phyloP scores from a whole-genome alignment of 768 basidiomycete species.

The Mycena albidolilacea region DNA sequence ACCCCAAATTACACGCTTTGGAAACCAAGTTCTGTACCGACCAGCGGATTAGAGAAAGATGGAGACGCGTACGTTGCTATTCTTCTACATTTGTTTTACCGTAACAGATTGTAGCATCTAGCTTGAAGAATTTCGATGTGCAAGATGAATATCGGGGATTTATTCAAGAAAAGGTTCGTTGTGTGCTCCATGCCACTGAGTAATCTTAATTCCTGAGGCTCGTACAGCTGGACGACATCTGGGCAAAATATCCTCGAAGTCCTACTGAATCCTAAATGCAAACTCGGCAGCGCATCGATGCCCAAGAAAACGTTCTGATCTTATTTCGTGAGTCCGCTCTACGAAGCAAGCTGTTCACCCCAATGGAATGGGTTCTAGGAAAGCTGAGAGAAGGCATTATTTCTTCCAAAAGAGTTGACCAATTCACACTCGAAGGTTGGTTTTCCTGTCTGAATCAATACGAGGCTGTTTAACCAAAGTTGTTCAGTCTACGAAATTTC shows the following conservation, averaged over 20 bases:
- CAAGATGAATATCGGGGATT: conserved; percentile 81
- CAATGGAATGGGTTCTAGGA: conserved; percentile 56
- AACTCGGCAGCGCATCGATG: conserved; percentile 61
- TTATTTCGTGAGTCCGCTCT: conserved; percentile 71
- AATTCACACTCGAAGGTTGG: conserved; percentile 79
- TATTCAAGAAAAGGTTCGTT: conserved; percentile 73
- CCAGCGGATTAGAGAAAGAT: conserved; percentile 80
- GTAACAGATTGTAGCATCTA: conserved; percentile 57
- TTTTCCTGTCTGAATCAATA: not conserved
- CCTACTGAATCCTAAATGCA: conserved; percentile 50
- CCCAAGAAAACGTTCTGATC: conserved; percentile 79
- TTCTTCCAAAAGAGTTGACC: conserved; percentile 71
- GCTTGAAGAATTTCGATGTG: conserved; percentile 69
- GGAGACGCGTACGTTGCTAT: conserved; percentile 77
- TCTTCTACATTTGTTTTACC: not conserved
- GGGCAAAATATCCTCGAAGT: conserved; percentile 54
- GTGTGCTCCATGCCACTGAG: not conserved
- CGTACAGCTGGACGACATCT: conserved; percentile 64
- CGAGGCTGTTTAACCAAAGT: not conserved
- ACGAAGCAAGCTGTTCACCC: no score
- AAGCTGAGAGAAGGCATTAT: conserved; percentile 83
- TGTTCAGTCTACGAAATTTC: conserved; percentile 81
- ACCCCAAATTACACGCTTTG: no score
- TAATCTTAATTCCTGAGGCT: not conserved
- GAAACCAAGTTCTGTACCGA: no score